Evolutionary conservation across 495 filamentous ascomycete species (phyloP).

Genomic region (Cercophora samala): DNA sequence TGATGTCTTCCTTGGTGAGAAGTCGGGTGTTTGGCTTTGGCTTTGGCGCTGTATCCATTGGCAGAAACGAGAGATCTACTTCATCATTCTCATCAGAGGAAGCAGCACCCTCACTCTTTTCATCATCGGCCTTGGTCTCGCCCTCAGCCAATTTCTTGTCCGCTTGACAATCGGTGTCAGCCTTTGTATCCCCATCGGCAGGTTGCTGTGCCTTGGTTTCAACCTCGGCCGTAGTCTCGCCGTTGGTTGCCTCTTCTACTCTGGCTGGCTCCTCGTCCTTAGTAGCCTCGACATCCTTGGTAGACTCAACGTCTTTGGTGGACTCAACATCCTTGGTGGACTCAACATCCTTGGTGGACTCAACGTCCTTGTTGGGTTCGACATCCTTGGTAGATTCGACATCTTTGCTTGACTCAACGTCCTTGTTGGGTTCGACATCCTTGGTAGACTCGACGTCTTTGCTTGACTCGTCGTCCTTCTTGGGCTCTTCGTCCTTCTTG

Average conservation of each 20-base stretch:
- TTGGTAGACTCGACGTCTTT: not conserved
- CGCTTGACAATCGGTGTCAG: not conserved
- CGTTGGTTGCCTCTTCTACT: not conserved
- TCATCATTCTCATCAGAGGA: not conserved
- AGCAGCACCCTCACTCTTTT: not conserved
- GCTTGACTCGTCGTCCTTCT: not conserved
- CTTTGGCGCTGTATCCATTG: not conserved
- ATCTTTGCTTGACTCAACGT: too few species aligned
- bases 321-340: not conserved
- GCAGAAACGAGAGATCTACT: slow-evolving; percentile 10
- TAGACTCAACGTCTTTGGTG: not conserved
- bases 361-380: too few species aligned
- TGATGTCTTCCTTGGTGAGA: slow-evolving; percentile 54
- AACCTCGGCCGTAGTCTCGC: not conserved
- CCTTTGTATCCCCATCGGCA: not conserved
- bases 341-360: not conserved
- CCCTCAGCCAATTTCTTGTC: not conserved
- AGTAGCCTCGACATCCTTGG: not conserved
- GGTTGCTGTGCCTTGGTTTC: not conserved
- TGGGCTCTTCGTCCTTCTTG: not conserved
- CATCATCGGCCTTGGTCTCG: slow-evolving; percentile 1
- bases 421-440: not conserved
- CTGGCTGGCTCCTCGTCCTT: not conserved
- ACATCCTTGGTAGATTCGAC: not conserved
- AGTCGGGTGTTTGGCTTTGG: slow-evolving; percentile 7